Evolutionary conservation across 2,329 filamentous ascomycete genomes (phyloP).

Genomic region (Ambrosiella xylebori): DNA sequence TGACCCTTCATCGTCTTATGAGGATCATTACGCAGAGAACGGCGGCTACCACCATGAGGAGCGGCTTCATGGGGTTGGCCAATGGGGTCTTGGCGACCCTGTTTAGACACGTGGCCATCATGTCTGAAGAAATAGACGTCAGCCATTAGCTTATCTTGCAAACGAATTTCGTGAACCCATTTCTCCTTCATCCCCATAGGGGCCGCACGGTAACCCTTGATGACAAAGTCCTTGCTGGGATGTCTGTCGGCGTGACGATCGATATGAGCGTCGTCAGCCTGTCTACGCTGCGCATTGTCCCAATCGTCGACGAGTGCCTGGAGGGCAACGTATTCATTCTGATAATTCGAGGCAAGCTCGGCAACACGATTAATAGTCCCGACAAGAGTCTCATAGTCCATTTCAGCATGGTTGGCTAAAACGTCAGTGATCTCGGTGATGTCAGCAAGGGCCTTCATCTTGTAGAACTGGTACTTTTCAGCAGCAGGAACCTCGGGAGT

Average conservation of each 20-base stretch:
- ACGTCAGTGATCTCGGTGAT: slow-evolving; percentile 6
- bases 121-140: slow-evolving; percentile 44
- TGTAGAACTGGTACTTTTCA: slow-evolving; percentile 6
- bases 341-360: slow-evolving; percentile 31
- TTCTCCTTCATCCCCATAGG: slow-evolving; percentile 26
- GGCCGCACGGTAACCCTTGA: slow-evolving; percentile 35
- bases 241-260: slow-evolving; percentile 19
- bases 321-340: slow-evolving; percentile 35
- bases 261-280: slow-evolving; percentile 26
- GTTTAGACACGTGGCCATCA: slow-evolving; percentile 37
- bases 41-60: slow-evolving; percentile 32
- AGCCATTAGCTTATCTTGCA: slow-evolving; percentile 41
- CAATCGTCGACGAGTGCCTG: slow-evolving; percentile 37
- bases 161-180: slow-evolving; percentile 30
- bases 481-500: slow-evolving; percentile 13
- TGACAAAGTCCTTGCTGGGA: slow-evolving; percentile 16
- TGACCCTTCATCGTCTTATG: slow-evolving; percentile 42
- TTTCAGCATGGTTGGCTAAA: slow-evolving; percentile 32
- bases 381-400: slow-evolving; percentile 30
- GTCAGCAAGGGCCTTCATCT: slow-evolving; percentile 7
- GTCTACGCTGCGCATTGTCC: slow-evolving; percentile 36
- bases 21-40: slow-evolving; percentile 38
- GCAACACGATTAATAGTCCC: slow-evolving; percentile 28
- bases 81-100: slow-evolving; percentile 41
- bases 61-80: slow-evolving; percentile 24